Evolutionary conservation across 805 yeast species (phyloP), one percentile per base, ranked within the genome.

Genomic region (Saccharomycopsis sp.): DNA sequence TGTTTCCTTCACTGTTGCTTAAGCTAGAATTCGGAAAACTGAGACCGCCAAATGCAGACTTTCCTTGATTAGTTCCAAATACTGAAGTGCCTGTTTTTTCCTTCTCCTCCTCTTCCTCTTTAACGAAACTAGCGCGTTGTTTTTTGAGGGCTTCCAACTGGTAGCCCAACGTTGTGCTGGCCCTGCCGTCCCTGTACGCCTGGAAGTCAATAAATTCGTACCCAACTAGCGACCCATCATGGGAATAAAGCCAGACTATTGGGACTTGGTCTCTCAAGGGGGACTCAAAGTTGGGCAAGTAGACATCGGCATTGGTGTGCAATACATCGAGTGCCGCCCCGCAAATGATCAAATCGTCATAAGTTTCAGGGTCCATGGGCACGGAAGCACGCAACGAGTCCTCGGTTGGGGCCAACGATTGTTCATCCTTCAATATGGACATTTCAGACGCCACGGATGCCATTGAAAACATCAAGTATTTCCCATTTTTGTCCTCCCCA

Each of bases 351-450:
- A 81, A 71, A 51, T 85, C 94, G 38, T 71, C 78, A 34, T 71
- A 78, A 1, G 78, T 63, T 2, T 66, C 77, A 6, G 74, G 78
- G 52, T 73, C 74, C 50, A 84, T 63, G 1, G 95, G 95, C 48
- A 85, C 62, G 19, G 75, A 69, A 0, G 95, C 94, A 37, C 82
- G 67, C 51, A 74, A 75, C 3, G 77, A 64, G 53, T 87, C 96
- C 50, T 80, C 81, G 3, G 70, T 57, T 6, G 77, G 77, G 22
- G 61, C 61, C 1, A 79, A 52, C 2, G 63, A 53, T 15, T 58
- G 57, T 0, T 50, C 36, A 1, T 61, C 50, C 2, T 74, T 64
- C 19, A 71, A 44, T 1, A 78, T 59, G 5, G 72, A 59, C 12
- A 82, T 52, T 41, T 83, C 95, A 2, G 82, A 67, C 0, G 92